Percentiles rank a stretch among this genome's conserved stretches.
Evolutionary conservation across 257 asterid species (phyloP).

Genomic region (Solanum megistacrolobum): DNA sequence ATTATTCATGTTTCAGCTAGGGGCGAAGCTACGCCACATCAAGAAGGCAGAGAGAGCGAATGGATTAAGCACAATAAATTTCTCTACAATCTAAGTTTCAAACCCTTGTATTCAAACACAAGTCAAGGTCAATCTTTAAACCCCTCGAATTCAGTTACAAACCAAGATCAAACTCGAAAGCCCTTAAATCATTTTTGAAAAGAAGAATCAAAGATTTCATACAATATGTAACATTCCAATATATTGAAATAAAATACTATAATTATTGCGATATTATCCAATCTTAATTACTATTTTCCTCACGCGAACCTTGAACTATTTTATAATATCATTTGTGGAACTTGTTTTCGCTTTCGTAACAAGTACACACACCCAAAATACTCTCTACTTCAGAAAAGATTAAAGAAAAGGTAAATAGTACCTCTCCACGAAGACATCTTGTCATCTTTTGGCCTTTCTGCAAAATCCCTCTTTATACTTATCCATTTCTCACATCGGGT

Average conservation of each 20-base stretch:
- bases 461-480: not conserved
- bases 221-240: not conserved
- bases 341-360: not conserved
- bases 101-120: not conserved
- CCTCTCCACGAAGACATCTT: not conserved
- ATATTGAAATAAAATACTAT: not conserved
- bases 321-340: not conserved
- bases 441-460: not conserved
- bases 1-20: no score
- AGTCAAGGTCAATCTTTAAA: not conserved
- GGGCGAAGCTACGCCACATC: not conserved
- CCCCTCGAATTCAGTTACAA: not conserved
- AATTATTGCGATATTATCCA: not conserved
- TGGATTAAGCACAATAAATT: not conserved
- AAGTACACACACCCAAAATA: not conserved
- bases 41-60: not conserved
- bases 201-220: not conserved
- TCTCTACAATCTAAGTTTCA: not conserved
- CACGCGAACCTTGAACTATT: rapidly evolving
- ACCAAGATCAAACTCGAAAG: rapidly evolving
- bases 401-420: not conserved
- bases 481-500: not conserved
- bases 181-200: not conserved
- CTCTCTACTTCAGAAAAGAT: not conserved
- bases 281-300: not conserved